A percentile compares a stretch with the other conserved stretches of the same genome.
Evolutionary conservation across 2,329 filamentous ascomycete species (phyloP).

Genomic region (Verruconis gallopava): DNA sequence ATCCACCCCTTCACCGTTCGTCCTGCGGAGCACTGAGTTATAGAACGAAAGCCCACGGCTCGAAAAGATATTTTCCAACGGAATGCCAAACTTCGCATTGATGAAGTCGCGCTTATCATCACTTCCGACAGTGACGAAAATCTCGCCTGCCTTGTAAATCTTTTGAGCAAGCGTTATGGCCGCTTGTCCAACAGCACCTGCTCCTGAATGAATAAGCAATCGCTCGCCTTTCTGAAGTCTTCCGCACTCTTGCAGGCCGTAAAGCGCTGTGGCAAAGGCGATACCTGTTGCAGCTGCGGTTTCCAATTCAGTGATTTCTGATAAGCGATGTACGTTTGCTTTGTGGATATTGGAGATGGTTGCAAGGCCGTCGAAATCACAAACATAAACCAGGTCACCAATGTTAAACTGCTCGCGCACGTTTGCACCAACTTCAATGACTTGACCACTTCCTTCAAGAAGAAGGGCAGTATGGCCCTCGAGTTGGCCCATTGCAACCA

Average conservation of each 20-base stretch:
- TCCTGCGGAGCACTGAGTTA: constrained; percentile 14
- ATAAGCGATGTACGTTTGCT: neutral
- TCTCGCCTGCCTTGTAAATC: constrained; percentile 14
- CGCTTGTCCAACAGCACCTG: constrained; percentile 20
- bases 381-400: constrained; percentile 8
- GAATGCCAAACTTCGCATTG: constrained; percentile 14
- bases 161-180: constrained; percentile 17
- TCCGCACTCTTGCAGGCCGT: constrained; percentile 20
- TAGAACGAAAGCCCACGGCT: constrained; percentile 17
- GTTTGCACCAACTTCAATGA: neutral
- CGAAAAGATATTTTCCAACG: constrained; percentile 21
- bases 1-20: constrained; percentile 22
- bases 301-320: constrained; percentile 13
- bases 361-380: neutral
- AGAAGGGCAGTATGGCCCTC: neutral
- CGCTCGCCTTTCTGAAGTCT: constrained; percentile 21
- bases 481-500: constrained; percentile 1
- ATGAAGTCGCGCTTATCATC: constrained; percentile 16
- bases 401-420: neutral
- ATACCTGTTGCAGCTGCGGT: constrained; percentile 16
- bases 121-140: constrained; percentile 18
- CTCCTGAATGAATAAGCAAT: constrained; percentile 20
- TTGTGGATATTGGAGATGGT: neutral
- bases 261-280: constrained; percentile 16
- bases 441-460: constrained; percentile 5